These are phyloP conservation scores for Collybiopsis luxurians DNA, from an alignment of 768 basidiomycete genomes.

Conservation along the genomic window DNA sequence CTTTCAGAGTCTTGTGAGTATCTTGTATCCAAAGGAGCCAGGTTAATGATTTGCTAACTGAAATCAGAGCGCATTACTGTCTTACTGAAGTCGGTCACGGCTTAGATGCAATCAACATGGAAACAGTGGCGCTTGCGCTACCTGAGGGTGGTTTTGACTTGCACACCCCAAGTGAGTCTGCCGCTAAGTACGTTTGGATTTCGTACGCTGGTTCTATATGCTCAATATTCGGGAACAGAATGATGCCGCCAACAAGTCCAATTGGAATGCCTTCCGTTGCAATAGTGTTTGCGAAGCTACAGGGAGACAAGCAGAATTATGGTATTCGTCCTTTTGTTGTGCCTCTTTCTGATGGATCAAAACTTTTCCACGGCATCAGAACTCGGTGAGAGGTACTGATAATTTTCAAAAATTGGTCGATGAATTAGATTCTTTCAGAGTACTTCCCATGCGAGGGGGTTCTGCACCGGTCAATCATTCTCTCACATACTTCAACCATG, in stretches of 20 bases:
- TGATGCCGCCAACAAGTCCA: slow-evolving; percentile 32
- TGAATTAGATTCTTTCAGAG: too few species aligned
- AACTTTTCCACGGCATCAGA: slow-evolving; percentile 16
- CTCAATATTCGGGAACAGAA: too few species aligned
- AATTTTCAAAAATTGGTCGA: too few species aligned
- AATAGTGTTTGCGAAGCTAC: slow-evolving; percentile 30
- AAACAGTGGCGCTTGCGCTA: slow-evolving; percentile 39
- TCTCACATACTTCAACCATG: slow-evolving; percentile 32
- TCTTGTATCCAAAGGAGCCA: background rate
- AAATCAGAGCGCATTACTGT: slow-evolving; percentile 36
- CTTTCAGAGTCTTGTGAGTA: slow-evolving; percentile 27
- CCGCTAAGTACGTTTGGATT: slow-evolving; percentile 40
- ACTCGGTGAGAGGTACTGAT: background rate
- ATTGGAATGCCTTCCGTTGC: slow-evolving; percentile 27
- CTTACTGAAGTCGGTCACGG: slow-evolving; percentile 48
- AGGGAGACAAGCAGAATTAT: slow-evolving; percentile 25
- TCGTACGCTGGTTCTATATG: too few species aligned
- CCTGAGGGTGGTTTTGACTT: slow-evolving; percentile 35
- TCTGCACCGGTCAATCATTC: slow-evolving; percentile 31
- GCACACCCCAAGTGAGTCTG: slow-evolving; percentile 29
- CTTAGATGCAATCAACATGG: slow-evolving; percentile 40
- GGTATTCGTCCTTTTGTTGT: slow-evolving; percentile 33
- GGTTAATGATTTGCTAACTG: background rate
- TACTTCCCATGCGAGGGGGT: slow-evolving; percentile 28
- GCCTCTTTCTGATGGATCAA: slow-evolving; percentile 22